Conservation (phyloP, 1,284 basidiomycete genomes). For the Cutaneotrichosporon sp. region DNA sequence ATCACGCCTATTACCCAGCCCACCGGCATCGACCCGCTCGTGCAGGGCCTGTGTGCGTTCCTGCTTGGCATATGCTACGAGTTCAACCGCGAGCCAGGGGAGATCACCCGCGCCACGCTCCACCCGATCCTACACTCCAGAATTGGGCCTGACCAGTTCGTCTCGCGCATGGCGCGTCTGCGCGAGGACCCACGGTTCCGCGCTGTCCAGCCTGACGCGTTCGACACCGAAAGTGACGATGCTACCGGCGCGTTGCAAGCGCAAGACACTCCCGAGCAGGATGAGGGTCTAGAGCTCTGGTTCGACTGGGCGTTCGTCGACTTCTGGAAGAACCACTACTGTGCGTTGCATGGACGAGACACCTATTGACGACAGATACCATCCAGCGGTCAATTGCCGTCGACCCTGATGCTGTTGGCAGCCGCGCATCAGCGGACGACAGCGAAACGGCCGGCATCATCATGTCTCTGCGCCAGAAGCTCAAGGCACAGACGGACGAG, state of each 20-base stretch:
- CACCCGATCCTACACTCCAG: slow-evolving; percentile 76
- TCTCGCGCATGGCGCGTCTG: slow-evolving; percentile 77
- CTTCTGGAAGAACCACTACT: slow-evolving; percentile 96
- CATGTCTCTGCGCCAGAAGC: slow-evolving; percentile 69
- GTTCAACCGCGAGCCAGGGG: slow-evolving; percentile 86
- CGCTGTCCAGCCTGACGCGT: slow-evolving; percentile 72
- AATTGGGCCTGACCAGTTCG: slow-evolving; percentile 78
- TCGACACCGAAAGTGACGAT: slow-evolving; percentile 45
- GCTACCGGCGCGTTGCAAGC: slow-evolving; percentile 28
- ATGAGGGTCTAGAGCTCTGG: slow-evolving; percentile 82
- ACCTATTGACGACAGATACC: slow-evolving; percentile 43
- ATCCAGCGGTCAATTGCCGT: slow-evolving; percentile 54
- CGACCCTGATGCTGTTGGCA: slow-evolving; percentile 51
- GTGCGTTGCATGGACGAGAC: slow-evolving; percentile 53
- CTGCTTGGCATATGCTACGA: slow-evolving; percentile 91
- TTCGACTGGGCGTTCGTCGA: slow-evolving; percentile 99
- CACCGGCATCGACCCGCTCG: slow-evolving; percentile 74
- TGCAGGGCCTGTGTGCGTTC: slow-evolving; percentile 88
- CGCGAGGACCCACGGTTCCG: slow-evolving; percentile 90
- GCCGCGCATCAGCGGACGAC: slow-evolving; percentile 57
- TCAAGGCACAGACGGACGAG: slow-evolving; percentile 71
- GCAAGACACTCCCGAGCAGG: slow-evolving; percentile 43
- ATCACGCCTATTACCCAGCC: slow-evolving; percentile 92
- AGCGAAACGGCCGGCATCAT: slow-evolving; percentile 74
- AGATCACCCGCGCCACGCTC: slow-evolving; percentile 80